Conservation (phyloP, 306 rosid genomes). For the Datisca glomerata region DNA sequence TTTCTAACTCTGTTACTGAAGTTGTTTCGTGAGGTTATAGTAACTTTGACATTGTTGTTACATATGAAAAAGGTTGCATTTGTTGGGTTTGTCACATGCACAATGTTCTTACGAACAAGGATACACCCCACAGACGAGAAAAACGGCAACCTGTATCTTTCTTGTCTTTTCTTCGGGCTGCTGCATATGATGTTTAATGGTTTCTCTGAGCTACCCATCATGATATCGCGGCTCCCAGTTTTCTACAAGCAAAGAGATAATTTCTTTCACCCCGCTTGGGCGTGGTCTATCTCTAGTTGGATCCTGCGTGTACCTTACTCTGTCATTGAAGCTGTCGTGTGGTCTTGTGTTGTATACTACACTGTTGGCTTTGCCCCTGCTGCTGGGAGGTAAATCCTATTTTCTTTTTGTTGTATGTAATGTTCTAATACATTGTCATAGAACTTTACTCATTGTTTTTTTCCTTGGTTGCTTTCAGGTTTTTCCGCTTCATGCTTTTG, state of each 20-base stretch:
- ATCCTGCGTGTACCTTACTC: constrained; percentile 76
- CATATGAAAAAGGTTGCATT: constrained; percentile 56
- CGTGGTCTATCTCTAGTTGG: constrained; percentile 73
- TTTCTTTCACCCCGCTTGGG: constrained; percentile 80
- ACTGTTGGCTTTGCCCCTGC: constrained; percentile 78
- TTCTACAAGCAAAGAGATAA: constrained; percentile 87
- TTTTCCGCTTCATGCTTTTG: constrained; percentile 65
- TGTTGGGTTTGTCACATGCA: constrained; percentile 70
- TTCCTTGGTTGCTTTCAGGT: constrained; percentile 43
- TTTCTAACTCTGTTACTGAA: not conserved
- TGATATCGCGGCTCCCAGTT: constrained; percentile 72
- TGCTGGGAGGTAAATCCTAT: constrained; percentile 42
- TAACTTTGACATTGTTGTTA: not conserved
- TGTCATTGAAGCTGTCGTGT: constrained; percentile 57
- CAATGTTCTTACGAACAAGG: constrained; percentile 52
- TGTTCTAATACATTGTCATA: not conserved
- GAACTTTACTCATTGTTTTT: not conserved
- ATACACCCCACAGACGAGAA: constrained; percentile 50
- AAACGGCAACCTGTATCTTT: constrained; percentile 55
- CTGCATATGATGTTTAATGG: constrained; percentile 93
- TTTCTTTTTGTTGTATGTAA: not conserved
- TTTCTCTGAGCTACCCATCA: constrained; percentile 68
- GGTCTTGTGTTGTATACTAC: constrained; percentile 73
- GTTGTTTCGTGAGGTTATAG: not conserved
- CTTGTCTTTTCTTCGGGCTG: constrained; percentile 75